These are phyloP conservation scores for Dothistroma pini DNA, from an alignment of 2,329 filamentous ascomycete species.

Conservation along the genomic window DNA sequence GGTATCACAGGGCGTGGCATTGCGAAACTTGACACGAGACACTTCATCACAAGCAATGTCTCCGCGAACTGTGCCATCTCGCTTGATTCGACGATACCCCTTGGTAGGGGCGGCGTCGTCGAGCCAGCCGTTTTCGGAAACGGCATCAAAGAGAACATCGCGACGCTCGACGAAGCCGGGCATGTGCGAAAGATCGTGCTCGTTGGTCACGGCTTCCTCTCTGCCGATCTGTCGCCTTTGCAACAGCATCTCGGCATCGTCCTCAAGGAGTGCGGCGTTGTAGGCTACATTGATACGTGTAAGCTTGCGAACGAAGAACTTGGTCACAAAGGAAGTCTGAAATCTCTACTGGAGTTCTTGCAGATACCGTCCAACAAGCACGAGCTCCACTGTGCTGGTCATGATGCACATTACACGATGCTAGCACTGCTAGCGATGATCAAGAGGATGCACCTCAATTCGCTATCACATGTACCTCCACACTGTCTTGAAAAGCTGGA, in stretches of 20 bases:
- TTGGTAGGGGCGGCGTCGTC: no score
- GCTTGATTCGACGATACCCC: no score
- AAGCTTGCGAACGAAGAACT: not conserved
- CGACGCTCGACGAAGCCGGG: no score
- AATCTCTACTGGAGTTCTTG: not conserved
- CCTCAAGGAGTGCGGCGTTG: not conserved
- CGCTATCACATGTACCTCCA: not conserved
- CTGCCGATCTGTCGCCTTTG: not conserved
- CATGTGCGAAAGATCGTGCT: not conserved
- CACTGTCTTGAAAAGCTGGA: not conserved
- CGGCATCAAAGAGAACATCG: no score
- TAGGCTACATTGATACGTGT: not conserved
- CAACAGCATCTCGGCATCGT: not conserved
- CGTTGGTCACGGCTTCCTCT: not conserved
- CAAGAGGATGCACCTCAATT: not conserved
- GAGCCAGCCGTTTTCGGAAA: no score
- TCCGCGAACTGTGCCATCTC: no score
- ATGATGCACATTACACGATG: constrained; percentile 1
- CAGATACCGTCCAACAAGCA: not conserved
- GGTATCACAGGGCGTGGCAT: not conserved
- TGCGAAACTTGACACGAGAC: not conserved
- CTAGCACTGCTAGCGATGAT: not conserved
- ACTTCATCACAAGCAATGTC: not conserved
- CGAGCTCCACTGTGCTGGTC: not conserved
- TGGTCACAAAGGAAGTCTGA: not conserved